Evolutionary conservation across 1,284 basidiomycete genomes (phyloP), one percentile per base, ranked within the genome.

Genomic region (Microbotryomycetes sp.): DNA sequence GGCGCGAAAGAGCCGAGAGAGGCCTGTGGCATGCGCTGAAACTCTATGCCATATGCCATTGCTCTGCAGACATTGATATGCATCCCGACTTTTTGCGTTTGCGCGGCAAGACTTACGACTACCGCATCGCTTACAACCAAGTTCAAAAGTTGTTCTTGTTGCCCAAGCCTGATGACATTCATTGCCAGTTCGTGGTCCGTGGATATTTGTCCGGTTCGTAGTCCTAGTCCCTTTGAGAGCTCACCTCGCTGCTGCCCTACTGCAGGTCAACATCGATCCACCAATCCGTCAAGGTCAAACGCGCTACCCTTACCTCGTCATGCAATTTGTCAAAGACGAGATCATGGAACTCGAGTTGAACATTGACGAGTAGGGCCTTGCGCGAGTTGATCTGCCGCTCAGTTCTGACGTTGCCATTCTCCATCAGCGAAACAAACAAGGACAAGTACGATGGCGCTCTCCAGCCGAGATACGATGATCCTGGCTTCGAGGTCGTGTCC

Each of bases 241-340:
- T 47, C 28, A 49, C 19, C n/a, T 19, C 36, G 55, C 42, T 50
- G 19, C 19, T 42, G 19, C 56, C 19, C n/a, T 29, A n/a, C 50
- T 42, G 1, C 70, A 91, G 88, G 83, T 97, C 69, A 88, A 88
- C 59, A 81, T 97, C 56, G 89, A 86, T 74, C 90, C 85, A 23
- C 93, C 94, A 2, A 97, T 98, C 68, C 85, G 96, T 60, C 96
- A 98, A 81, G 96, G 96, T 59, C 96, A 98, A 74, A 99, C 96
- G 0, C 83, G 91, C 50, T 98, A 99, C 76, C 93, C 94, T 56
- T 98, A 96, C 77, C 81, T 99, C 19, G 94, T 98, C 56, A 92
- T 97, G 84, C 92, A 97, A 74, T 98, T 97, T 78, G 88, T 87
- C 29, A 85, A 91, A 66, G 94, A 97, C 71, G 96, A 98, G 75